Evolutionary conservation across 768 basidiomycete species (phyloP).

Genomic region (Hygrocybe coccinea): DNA sequence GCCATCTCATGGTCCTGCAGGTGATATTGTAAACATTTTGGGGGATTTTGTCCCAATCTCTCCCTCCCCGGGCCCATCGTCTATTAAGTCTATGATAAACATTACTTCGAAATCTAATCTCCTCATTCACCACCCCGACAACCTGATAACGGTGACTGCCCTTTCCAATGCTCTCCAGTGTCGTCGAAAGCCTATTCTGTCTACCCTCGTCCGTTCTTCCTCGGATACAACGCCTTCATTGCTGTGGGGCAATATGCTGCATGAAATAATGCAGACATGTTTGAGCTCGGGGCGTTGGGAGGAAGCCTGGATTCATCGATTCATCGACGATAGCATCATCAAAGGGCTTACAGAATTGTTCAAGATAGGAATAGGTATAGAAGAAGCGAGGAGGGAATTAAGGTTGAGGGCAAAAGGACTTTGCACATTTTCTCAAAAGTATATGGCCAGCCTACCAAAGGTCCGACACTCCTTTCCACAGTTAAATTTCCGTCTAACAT

Average conservation of each 20-base stretch:
- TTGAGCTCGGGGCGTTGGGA: conserved; percentile 61
- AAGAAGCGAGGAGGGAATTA: conserved; percentile 64
- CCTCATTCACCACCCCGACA: conserved; percentile 86
- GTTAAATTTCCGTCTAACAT: conserved; percentile 1
- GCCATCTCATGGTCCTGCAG: conserved; percentile 22
- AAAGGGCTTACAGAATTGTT: conserved; percentile 58
- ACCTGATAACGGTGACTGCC: conserved; percentile 85
- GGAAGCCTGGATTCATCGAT: conserved; percentile 51
- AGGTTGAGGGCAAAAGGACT: conserved; percentile 60
- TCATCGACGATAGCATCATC: conserved; percentile 52
- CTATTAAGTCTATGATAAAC: conserved; percentile 42
- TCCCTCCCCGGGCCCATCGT: conserved; percentile 30
- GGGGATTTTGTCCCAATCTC: conserved; percentile 37
- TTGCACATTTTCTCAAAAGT: conserved; percentile 57
- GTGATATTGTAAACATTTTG: conserved; percentile 78
- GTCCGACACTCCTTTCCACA: conserved; percentile 30
- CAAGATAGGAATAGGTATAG: conserved; percentile 51
- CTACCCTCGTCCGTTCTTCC: conserved; percentile 49
- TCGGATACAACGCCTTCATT: conserved; percentile 60
- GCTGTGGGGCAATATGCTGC: conserved; percentile 90
- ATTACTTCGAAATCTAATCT: conserved; percentile 63
- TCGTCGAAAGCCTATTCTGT: conserved; percentile 80
- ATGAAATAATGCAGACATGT: conserved; percentile 85
- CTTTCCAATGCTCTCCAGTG: conserved; percentile 82
- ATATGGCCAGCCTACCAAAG: conserved; percentile 61